A percentile compares a stretch with the other conserved stretches of the same genome.
Evolutionary conservation across 2,329 filamentous ascomycete species (phyloP).

Genomic region (Septoria linicola): DNA sequence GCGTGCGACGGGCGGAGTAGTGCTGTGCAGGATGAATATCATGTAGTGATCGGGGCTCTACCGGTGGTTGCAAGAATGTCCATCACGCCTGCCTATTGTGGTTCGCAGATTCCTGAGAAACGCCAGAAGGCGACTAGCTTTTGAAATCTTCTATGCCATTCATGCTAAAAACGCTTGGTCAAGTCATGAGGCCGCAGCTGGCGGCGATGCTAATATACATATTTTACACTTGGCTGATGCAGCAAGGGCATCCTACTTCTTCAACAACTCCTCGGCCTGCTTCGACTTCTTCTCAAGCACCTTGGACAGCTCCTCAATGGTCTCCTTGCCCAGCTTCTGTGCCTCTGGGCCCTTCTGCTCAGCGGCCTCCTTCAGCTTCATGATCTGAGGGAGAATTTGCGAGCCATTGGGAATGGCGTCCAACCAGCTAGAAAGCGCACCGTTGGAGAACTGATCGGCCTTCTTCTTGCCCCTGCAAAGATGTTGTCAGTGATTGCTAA

Average conservation of each 20-base stretch:
- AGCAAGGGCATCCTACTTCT: slow-evolving; percentile 33
- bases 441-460: slow-evolving; percentile 52
- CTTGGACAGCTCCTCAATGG: slow-evolving; percentile 64
- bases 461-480: slow-evolving; percentile 52
- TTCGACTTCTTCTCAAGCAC: slow-evolving; percentile 61
- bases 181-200: slow-evolving; percentile 2
- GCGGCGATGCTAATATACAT: background rate
- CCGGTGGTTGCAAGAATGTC: too few species aligned
- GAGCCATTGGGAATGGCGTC: slow-evolving; percentile 63
- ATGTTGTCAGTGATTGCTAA: slow-evolving; percentile 2
- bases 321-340: slow-evolving; percentile 67
- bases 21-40: too few species aligned
- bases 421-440: slow-evolving; percentile 58
- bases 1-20: too few species aligned
- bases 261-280: slow-evolving; percentile 58
- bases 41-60: too few species aligned
- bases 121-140: too few species aligned
- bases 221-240: background rate
- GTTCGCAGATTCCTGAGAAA: too few species aligned
- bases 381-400: slow-evolving; percentile 64
- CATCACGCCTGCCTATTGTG: too few species aligned
- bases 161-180: background rate
- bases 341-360: slow-evolving; percentile 69
- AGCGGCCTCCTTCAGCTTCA: slow-evolving; percentile 63
- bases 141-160: background rate